Conservation (phyloP, 2,329 filamentous ascomycete genomes). For the Fusarium pseudoanthophilum region DNA sequence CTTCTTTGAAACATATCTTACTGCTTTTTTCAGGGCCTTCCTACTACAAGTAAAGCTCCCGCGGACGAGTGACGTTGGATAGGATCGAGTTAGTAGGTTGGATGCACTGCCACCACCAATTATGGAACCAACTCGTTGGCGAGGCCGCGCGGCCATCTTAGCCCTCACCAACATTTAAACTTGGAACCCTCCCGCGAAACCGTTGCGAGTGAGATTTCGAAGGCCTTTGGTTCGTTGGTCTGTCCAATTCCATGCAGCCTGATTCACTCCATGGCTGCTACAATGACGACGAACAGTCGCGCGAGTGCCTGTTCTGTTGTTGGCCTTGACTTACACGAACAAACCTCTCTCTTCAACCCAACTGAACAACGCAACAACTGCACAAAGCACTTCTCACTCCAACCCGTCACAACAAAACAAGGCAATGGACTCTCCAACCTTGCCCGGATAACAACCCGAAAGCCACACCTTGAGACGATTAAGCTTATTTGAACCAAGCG, state of each 20-base stretch:
- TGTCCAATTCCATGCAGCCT: background rate
- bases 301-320: background rate
- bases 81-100: background rate
- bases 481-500: constrained; percentile 22
- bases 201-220: background rate
- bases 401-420: background rate
- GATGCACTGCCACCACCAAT: constrained; percentile 40
- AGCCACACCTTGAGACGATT: constrained; percentile 27
- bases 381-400: background rate
- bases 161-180: constrained; percentile 21
- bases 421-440: background rate
- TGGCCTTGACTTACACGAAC: background rate
- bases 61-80: constrained; percentile 24
- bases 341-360: background rate
- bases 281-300: background rate
- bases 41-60: background rate
- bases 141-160: constrained; percentile 37
- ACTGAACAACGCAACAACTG: background rate
- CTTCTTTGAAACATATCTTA: background rate
- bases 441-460: constrained; percentile 5
- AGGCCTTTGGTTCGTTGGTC: background rate
- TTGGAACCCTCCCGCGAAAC: background rate
- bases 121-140: constrained; percentile 32
- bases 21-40: background rate
- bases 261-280: no score